Conservation (phyloP, 1,284 basidiomycete species). For the Paramarasmius palmivorus region DNA sequence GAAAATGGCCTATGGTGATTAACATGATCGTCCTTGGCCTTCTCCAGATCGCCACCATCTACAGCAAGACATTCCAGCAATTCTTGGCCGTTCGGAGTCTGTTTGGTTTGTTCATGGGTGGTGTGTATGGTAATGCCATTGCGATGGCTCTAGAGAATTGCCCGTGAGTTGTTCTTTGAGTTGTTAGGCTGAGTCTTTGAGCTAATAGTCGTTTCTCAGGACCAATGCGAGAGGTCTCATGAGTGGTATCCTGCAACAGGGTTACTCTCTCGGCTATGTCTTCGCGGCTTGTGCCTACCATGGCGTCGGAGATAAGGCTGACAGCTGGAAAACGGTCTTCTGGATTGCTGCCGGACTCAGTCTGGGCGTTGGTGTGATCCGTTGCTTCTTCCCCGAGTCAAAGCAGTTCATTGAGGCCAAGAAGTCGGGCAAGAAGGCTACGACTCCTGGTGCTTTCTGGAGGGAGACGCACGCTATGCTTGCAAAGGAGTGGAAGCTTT, state of each 20-base stretch:
- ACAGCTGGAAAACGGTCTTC: constrained; percentile 15
- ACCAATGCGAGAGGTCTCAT: constrained; percentile 13
- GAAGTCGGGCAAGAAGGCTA: constrained; percentile 10
- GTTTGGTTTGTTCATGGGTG: constrained; percentile 14
- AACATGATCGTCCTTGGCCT: constrained; percentile 9
- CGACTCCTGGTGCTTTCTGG: constrained; percentile 10
- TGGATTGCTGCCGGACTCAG: constrained; percentile 12
- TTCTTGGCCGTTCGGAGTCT: constrained; percentile 11
- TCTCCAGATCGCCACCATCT: constrained; percentile 11
- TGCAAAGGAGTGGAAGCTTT: constrained; percentile 13
- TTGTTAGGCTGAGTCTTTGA: too few species aligned
- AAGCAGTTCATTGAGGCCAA: constrained; percentile 14
- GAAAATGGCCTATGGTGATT: constrained; percentile 11
- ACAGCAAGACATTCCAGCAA: constrained; percentile 6
- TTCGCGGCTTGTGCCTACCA: constrained; percentile 14
- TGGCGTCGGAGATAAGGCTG: constrained; percentile 6
- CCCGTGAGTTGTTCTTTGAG: not conserved
- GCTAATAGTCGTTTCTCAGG: not conserved
- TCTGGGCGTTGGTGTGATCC: constrained; percentile 11
- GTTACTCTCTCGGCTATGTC: constrained; percentile 15
- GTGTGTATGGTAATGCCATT: constrained; percentile 16
- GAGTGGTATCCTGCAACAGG: constrained; percentile 17
- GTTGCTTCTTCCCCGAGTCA: constrained; percentile 15
- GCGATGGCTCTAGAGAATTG: constrained; percentile 16
- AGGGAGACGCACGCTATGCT: constrained; percentile 5